Evolutionary conservation across 306 rosid species (phyloP).

Genomic region (Argentina anserina): DNA sequence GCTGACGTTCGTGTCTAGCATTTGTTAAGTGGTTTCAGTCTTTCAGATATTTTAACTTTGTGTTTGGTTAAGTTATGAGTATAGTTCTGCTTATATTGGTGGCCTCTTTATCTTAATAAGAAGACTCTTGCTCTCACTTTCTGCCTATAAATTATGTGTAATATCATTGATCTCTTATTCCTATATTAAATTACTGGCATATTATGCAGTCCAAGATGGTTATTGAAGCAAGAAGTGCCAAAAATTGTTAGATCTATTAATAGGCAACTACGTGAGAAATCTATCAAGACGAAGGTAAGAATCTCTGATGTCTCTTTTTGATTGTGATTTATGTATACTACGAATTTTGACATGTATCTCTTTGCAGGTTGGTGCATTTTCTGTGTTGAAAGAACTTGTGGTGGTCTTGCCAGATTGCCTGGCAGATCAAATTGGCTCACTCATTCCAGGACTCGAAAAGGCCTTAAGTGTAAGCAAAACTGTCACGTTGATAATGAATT

Average conservation of each 20-base stretch:
- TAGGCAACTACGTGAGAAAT: conserved; percentile 96
- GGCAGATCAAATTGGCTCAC: conserved; percentile 96
- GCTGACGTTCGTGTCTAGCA: background rate
- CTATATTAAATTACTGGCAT: conserved; percentile 23
- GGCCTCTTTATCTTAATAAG: background rate
- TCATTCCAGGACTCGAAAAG: conserved; percentile 96
- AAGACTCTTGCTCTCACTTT: background rate
- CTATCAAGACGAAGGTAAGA: conserved; percentile 95
- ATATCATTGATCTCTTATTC: background rate
- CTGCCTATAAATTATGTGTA: background rate
- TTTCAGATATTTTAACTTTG: background rate
- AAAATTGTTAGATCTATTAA: conserved; percentile 84
- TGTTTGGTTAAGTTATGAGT: background rate
- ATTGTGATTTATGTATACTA: conserved; percentile 1
- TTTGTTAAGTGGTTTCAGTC: background rate
- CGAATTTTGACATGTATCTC: conserved; percentile 9
- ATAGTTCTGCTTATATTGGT: background rate
- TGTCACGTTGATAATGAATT: conserved; percentile 7
- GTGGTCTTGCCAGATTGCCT: conserved; percentile 97
- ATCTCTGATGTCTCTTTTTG: conserved; percentile 5
- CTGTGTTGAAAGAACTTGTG: conserved; percentile 95
- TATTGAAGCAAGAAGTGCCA: conserved; percentile 93
- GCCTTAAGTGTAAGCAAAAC: conserved; percentile 72
- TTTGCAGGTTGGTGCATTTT: conserved; percentile 93
- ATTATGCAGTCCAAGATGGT: conserved; percentile 90